Conservation (phyloP, 2,329 filamentous ascomycete species). For the Alternaria dauci region DNA sequence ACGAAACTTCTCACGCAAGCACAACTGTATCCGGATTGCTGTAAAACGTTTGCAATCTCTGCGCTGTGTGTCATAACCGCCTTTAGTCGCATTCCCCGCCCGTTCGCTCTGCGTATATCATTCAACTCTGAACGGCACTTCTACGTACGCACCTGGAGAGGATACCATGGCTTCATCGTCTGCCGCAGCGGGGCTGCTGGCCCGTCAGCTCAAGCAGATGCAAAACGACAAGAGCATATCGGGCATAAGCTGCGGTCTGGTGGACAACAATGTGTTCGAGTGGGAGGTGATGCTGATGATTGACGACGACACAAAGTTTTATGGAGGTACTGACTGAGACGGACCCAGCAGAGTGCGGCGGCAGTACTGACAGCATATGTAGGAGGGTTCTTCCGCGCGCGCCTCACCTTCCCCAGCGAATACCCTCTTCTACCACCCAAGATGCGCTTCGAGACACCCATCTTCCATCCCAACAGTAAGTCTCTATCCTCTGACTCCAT, state of each 20-base stretch:
- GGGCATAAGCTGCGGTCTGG: conserved; percentile 90
- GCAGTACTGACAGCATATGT: conserved; percentile 11
- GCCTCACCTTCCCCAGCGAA: conserved; percentile 93
- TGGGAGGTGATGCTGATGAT: conserved; percentile 99
- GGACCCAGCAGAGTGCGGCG: background rate
- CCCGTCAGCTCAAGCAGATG: conserved; percentile 92
- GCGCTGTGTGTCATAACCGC: background rate
- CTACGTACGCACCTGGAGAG: conserved; percentile 5
- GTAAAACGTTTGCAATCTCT: conserved; percentile 1
- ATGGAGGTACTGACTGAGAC: conserved; percentile 71
- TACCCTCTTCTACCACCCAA: conserved; percentile 96
- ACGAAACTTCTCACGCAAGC: background rate
- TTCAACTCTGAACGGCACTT: conserved; percentile 17
- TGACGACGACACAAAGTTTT: conserved; percentile 89
- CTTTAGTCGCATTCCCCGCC: conserved; percentile 1
- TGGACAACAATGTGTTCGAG: conserved; percentile 88
- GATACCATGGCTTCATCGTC: conserved; percentile 48
- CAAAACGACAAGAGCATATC: conserved; percentile 89
- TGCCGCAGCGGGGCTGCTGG: conserved; percentile 76
- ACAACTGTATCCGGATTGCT: background rate
- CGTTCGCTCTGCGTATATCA: conserved; percentile 5
- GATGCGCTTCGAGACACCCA: conserved; percentile 93
- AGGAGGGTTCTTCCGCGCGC: conserved; percentile 92
- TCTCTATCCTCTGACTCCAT: background rate
- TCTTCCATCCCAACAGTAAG: conserved; percentile 96